Conservation (phyloP, 2,329 filamentous ascomycete genomes). For the Akanthomyces lecanii region DNA sequence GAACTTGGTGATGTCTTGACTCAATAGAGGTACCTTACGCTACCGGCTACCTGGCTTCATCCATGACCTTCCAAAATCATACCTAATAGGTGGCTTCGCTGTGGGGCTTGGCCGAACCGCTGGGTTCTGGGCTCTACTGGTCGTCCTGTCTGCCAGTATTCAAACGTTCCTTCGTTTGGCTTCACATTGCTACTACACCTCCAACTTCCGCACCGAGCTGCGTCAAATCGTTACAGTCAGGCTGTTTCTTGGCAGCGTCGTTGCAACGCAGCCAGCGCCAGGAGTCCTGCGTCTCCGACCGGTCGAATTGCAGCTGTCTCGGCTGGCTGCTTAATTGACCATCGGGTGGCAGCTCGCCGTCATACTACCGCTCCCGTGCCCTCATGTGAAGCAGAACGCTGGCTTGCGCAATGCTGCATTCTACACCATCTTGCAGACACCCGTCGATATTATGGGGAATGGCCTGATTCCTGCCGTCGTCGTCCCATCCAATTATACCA, state of each 20-base stretch:
- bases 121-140: too few relatives aligned
- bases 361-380: neutral
- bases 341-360: neutral
- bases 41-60: neutral
- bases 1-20: neutral
- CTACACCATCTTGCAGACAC: neutral
- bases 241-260: neutral
- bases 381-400: neutral
- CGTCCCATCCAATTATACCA: neutral
- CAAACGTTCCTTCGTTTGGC: too few relatives aligned
- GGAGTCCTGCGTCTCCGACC: too few relatives aligned
- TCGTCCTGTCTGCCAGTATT: too few relatives aligned
- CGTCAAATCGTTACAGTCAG: neutral
- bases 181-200: too few relatives aligned
- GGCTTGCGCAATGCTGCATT: slow-evolving; percentile 1
- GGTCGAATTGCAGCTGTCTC: neutral
- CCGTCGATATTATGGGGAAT: slow-evolving; percentile 9
- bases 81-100: neutral
- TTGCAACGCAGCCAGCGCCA: neutral
- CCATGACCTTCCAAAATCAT: slow-evolving; percentile 9
- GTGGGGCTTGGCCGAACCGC: neutral
- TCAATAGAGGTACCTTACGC: neutral
- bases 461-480: slow-evolving; percentile 9
- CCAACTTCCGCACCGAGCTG: too few relatives aligned
- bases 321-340: neutral